Base-by-base conservation (phyloP, 169 alveolate species). In the Cryptosporidium parvum region DNA sequence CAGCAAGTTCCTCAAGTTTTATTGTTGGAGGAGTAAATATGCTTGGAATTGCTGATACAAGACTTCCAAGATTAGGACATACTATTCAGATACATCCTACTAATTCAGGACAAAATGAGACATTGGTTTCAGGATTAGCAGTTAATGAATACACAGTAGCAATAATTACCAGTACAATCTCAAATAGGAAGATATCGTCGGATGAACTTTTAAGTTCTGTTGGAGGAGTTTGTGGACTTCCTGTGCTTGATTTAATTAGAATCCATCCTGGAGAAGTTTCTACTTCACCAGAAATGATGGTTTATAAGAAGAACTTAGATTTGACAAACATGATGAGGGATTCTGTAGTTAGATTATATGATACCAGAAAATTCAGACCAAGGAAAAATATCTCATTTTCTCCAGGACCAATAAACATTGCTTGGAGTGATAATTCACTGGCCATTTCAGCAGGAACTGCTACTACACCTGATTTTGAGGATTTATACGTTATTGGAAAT, bases 121-220 rank as follows among this genome's bases (percentile, higher is more conserved):
- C 75, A 16, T 31, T 80, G 6, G 89, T 80, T 29, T 44, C 69
- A 18, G 89, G 89, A 18, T 33, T 80, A 3, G 89, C 89, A 2
- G 75, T 80, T 14, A 80, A 67, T 26, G 89, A 65, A 16, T 80
- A 80, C 21, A 80, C 89, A 0, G 89, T 80, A 2, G 89, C 89
- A 6, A 51, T 80, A 18, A 80, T 80, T 21, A 80, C 89, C 16
- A 62, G 69, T 37, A 39, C 80, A 10, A 65, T 80, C 51, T 80
- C 69, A 26, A 51, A n/a, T 48, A 18, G 53, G 21, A 80, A 48
- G 42, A 80, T 80, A 23, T 16, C 53, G 0, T 58, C 75, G 3
- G 89, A 61, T 12, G 89, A 61, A 21, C 75, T 80, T 14, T 45
- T 80, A 18, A 62, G 48, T 18, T 62, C 69, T 4, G 89, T 80